Percentiles rank a stretch among this genome's conserved stretches.
These are phyloP conservation scores for Ophiostoma pallidulum DNA, from an alignment of 2,329 filamentous ascomycete genomes.

Conservation along the genomic window DNA sequence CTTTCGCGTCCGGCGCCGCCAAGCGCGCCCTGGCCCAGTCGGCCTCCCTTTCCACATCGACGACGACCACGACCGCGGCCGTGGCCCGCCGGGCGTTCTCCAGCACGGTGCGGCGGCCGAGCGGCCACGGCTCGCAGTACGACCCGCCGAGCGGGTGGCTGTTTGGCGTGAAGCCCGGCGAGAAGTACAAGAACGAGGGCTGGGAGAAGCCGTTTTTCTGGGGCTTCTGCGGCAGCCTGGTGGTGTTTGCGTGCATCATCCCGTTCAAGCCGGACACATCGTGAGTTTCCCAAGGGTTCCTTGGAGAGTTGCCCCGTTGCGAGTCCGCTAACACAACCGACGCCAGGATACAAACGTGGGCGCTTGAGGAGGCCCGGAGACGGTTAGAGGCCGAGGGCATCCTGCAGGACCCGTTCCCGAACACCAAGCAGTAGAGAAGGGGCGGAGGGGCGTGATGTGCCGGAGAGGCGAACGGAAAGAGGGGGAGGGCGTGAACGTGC, in stretches of 20 bases:
- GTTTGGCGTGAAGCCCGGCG: conserved; percentile 85
- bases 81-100: conserved; percentile 12
- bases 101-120: conserved; percentile 10
- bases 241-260: conserved; percentile 68
- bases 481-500: too few species aligned
- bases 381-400: conserved; percentile 94
- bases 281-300: conserved; percentile 52
- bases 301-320: too few species aligned
- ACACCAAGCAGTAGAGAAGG: conserved; percentile 40
- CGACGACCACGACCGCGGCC: background rate
- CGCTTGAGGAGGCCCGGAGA: conserved; percentile 89
- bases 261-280: conserved; percentile 98
- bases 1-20: conserved; percentile 6
- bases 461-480: background rate
- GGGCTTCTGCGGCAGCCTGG: conserved; percentile 71
- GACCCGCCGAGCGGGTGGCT: conserved; percentile 89
- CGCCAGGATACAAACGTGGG: conserved; percentile 94
- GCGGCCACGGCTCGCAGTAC: conserved; percentile 65
- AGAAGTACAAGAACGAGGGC: conserved; percentile 92
- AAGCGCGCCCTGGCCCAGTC: conserved; percentile 4
- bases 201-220: conserved; percentile 86
- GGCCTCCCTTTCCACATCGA: background rate
- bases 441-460: background rate
- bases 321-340: too few species aligned
- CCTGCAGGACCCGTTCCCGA: conserved; percentile 63